Evolutionary conservation across 768 basidiomycete species (phyloP), one percentile per base, ranked within the genome.

Genomic region (Amanita muscaria): DNA sequence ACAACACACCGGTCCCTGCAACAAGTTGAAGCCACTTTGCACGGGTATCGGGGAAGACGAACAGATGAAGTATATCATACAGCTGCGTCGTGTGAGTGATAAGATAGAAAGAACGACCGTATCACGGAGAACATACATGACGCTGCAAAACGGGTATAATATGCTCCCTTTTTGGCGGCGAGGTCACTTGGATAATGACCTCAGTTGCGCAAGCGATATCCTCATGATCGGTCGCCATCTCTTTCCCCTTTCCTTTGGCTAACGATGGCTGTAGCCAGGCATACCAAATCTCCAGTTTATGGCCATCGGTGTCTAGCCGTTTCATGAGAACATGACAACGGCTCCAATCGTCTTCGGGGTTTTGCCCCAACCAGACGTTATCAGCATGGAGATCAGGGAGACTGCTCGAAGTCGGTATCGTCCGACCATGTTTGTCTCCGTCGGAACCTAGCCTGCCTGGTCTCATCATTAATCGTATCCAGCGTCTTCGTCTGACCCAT

Each of bases 391-490:
- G 14, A n/a, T 18, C 12, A 12, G 35, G 6, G 25, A 15, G 4
- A 10, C 19, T 21, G 40, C 23, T 43, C 4, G 25, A 11, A 25
- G 37, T 62, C 49, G 31, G 49, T 42, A 32, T 53, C 50, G 18
- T 56, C 22, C 5, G 38, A 14, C 21, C 23, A 25, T 11, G 15
- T 48, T 50, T 39, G 19, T 35, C 32, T 44, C 16, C 47, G 42
- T 43, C 47, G 41, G 49, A 46, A 11, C 52, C 40, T 44, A n/a
- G n/a, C n/a, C 46, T 59, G 10, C 69, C 74, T 3, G 84, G 82
- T 11, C 81, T 72, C 68, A 87, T 75, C 88, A 90, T 90, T 21
- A 90, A 68, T 39, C 88, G 73, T 25, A 91, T 65, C 88, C 88
- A 91, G n/a, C 83, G 68, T 37, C 88, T 70, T 36, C 88, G 67